Evolutionary conservation across 2,329 filamentous ascomycete genomes (phyloP).

Genomic region (Elsinoe batatas): DNA sequence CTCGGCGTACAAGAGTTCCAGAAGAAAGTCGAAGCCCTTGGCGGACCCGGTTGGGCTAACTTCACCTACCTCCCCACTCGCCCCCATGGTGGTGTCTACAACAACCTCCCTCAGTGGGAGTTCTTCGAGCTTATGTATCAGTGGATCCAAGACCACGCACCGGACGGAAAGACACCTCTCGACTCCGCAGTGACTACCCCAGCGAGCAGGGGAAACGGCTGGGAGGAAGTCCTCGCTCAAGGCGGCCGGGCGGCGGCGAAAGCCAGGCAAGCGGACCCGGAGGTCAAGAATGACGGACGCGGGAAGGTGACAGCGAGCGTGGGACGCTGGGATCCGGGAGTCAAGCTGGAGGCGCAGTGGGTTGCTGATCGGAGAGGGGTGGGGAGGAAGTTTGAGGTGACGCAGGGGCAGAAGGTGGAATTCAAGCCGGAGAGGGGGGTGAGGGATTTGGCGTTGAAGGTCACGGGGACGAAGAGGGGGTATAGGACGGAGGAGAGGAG

Average conservation of each 20-base stretch:
- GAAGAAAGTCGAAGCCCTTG: slow-evolving; percentile 24
- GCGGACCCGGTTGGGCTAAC: slow-evolving; percentile 30
- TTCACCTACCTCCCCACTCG: slow-evolving; percentile 26
- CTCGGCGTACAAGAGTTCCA: slow-evolving; percentile 30
- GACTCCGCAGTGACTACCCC: slow-evolving; percentile 18
- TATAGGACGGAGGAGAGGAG: slow-evolving; percentile 24
- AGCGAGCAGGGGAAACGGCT: slow-evolving; percentile 25
- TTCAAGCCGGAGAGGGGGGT: slow-evolving; percentile 16
- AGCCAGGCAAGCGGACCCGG: slow-evolving; percentile 24
- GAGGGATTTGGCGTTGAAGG: slow-evolving; percentile 13
- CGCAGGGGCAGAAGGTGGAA: slow-evolving; percentile 20
- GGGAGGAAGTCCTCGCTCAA: slow-evolving; percentile 25
- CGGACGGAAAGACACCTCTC: slow-evolving; percentile 25
- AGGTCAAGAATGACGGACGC: slow-evolving; percentile 15
- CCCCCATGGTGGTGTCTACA: slow-evolving; percentile 28
- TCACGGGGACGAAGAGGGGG: slow-evolving; percentile 22
- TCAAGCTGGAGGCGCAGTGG: slow-evolving; percentile 28
- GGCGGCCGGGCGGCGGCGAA: slow-evolving; percentile 29
- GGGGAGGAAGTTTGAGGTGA: slow-evolving; percentile 21
- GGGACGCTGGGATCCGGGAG: slow-evolving; percentile 31
- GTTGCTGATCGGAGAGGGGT: slow-evolving; percentile 22
- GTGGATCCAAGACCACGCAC: slow-evolving; percentile 27
- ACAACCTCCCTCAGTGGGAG: slow-evolving; percentile 24
- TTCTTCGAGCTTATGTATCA: slow-evolving; percentile 27
- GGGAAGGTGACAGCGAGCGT: slow-evolving; percentile 18